Evolutionary conservation across 202 grass and related monocot species (phyloP).

Genomic region (Zizania palustris): DNA sequence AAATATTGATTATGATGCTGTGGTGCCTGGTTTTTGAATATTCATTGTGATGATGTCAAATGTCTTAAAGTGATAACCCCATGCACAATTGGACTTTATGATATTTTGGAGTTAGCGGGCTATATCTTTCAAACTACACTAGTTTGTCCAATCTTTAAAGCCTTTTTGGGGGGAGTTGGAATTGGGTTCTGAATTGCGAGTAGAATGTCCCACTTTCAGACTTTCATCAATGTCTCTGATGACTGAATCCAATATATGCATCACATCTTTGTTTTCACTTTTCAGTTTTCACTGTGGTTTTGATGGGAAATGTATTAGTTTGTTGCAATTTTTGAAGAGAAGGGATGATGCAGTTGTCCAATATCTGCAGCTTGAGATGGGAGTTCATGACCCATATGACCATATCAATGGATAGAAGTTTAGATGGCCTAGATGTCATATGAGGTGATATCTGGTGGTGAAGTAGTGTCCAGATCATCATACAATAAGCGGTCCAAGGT

Average conservation of each 20-base stretch:
- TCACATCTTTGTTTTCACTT: conserved; percentile 36
- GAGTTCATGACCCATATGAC: conserved; percentile 33
- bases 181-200: neutral
- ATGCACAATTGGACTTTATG: neutral
- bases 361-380: conserved; percentile 57
- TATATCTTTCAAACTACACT: neutral
- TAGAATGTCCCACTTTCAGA: neutral
- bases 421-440: conserved; percentile 41
- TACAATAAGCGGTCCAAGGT: conserved; percentile 11
- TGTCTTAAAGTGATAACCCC: neutral
- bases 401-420: conserved; percentile 21
- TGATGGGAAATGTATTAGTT: conserved; percentile 37
- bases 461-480: conserved; percentile 41
- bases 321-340: conserved; percentile 51
- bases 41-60: neutral
- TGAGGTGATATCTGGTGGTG: conserved; percentile 51
- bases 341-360: conserved; percentile 19
- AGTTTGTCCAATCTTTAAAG: neutral
- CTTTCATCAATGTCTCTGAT: neutral
- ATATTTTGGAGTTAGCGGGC: neutral
- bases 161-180: neutral
- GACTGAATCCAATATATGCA: conserved; percentile 47
- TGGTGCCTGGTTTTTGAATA: neutral
- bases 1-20: neutral
- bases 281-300: conserved; percentile 38